Evolutionary conservation across 1,139 yeast genomes (phyloP).

Genomic region (Yarrowia galli): DNA sequence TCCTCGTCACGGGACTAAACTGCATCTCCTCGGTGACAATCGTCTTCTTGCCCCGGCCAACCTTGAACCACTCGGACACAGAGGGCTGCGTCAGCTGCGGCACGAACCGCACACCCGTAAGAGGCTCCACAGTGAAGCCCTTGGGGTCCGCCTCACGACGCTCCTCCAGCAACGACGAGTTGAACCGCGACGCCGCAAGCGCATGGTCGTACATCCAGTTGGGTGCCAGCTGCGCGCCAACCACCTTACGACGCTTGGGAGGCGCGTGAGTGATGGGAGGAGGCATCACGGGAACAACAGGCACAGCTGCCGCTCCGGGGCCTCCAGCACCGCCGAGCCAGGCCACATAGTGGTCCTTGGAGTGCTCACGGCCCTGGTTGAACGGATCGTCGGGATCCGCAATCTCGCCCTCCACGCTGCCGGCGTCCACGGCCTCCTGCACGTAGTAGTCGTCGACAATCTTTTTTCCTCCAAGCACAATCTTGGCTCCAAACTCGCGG

Average conservation of each 20-base stretch:
- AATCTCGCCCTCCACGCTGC: slow-evolving; percentile 77
- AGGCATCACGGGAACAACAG: slow-evolving; percentile 54
- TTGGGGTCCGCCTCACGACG: slow-evolving; percentile 60
- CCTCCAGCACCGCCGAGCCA: slow-evolving; percentile 55
- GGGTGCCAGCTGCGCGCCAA: slow-evolving; percentile 51
- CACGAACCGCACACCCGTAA: slow-evolving; percentile 77
- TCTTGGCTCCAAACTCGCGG: slow-evolving; percentile 90
- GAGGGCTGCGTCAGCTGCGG: slow-evolving; percentile 82
- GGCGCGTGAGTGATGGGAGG: slow-evolving; percentile 48
- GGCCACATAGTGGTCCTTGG: slow-evolving; percentile 60
- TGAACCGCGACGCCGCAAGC: slow-evolving; percentile 72
- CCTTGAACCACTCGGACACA: slow-evolving; percentile 51
- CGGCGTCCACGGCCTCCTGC: slow-evolving; percentile 69
- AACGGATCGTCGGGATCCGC: slow-evolving; percentile 74
- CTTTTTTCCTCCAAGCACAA: slow-evolving; percentile 79
- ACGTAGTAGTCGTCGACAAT: slow-evolving; percentile 92
- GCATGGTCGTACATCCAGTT: slow-evolving; percentile 93
- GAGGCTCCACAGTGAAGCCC: slow-evolving; percentile 78
- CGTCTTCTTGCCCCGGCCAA: slow-evolving; percentile 51
- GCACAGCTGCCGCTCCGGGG: slow-evolving; percentile 1
- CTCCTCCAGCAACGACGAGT: slow-evolving; percentile 65
- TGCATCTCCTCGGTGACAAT: slow-evolving; percentile 61
- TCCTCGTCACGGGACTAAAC: slow-evolving; percentile 55
- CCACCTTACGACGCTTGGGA: slow-evolving; percentile 45
- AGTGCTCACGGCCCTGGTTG: slow-evolving; percentile 55